A percentile compares a stretch with the other conserved stretches of the same genome.
Conservation (phyloP, 805 yeast genomes). For the Lipomyces sp. region DNA sequence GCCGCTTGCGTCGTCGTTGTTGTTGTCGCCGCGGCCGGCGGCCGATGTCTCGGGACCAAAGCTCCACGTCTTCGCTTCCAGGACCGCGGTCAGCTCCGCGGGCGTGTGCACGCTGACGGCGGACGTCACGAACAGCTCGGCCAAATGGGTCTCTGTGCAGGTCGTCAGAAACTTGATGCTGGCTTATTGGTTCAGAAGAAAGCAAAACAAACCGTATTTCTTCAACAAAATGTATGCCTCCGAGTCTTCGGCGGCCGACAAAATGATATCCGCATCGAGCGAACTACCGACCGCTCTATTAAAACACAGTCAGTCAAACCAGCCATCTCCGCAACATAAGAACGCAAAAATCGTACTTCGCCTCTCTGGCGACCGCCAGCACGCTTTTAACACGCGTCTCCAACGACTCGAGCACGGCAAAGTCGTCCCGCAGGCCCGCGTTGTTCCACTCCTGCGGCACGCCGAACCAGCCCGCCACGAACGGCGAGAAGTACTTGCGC, state of each 20-base stretch:
- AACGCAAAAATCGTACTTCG: conserved; percentile 40
- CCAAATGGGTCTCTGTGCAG: conserved; percentile 44
- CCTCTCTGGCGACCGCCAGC: conserved; percentile 55
- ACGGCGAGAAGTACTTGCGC: conserved; percentile 43
- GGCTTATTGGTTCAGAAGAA: no score
- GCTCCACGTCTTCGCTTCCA: not conserved
- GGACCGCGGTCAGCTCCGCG: not conserved
- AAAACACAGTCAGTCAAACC: not conserved
- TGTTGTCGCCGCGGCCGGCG: not conserved
- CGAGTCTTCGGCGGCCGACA: conserved; percentile 34
- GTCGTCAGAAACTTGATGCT: not conserved
- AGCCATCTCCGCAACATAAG: not conserved
- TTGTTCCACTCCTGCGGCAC: conserved; percentile 42
- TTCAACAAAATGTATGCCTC: conserved; percentile 6
- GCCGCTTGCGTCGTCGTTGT: conserved; percentile 35
- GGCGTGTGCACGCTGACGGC: conserved; percentile 42
- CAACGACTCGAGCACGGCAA: conserved; percentile 47
- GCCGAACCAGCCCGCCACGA: conserved; percentile 45
- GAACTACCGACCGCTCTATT: conserved; percentile 42
- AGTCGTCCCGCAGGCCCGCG: conserved; percentile 43
- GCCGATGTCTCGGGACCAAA: not conserved
- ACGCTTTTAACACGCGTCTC: conserved; percentile 50
- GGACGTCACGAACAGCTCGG: conserved; percentile 64
- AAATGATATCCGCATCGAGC: conserved; percentile 52
- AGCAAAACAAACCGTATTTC: conserved; percentile 15